Base-by-base conservation (phyloP, 108 stramenopile genomes). In the Cyclotella baltica region DNA sequence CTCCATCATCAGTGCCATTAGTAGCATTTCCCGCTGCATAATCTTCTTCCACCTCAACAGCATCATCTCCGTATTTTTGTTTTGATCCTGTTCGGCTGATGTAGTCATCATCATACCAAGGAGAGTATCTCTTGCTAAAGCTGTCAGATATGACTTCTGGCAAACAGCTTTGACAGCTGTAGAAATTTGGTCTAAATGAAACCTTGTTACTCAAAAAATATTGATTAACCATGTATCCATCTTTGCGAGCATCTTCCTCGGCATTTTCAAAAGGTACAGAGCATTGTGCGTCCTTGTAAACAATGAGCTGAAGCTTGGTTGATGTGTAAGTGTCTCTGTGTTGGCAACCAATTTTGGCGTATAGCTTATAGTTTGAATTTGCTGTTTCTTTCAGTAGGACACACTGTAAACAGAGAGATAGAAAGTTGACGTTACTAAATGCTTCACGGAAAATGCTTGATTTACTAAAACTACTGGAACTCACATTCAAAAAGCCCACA, bases 291-390 rank as follows among this genome's bases (percentile, higher is more conserved):
- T 96, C 94, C 18, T 83, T 92, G 77, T 96, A 96, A 0, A 96
- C 55, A 48, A 91, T 90, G 67, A 96, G 73, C 58, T 90, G 84
- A 0, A 96, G 71, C 48, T 88, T 92, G 30, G 92, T 93, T 37
- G 92, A 93, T 11, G 91, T 93, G 70, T 87, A 93, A 0, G 94
- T 93, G 55, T 89, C 90, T 19, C 91, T 83, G 20, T 92, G 90
- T 73, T 89, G 84, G 69, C 94, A 96, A 23, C 94, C 94, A 70
- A 96, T 93, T 64, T 96, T 96, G 72, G 91, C 94, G 55, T 96
- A 96, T 29, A 96, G 80, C 0, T 76, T 79, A 4, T 75, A 37
- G 40, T 80, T 58, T 11, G 83, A 38, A 62, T 90, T 67, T 18
- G 67, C 68, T 22, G 86, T 90, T 58, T 89, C 81, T 43, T 86